Evolutionary conservation across 306 rosid species (phyloP).

Genomic region (Clitoria ternatea): DNA sequence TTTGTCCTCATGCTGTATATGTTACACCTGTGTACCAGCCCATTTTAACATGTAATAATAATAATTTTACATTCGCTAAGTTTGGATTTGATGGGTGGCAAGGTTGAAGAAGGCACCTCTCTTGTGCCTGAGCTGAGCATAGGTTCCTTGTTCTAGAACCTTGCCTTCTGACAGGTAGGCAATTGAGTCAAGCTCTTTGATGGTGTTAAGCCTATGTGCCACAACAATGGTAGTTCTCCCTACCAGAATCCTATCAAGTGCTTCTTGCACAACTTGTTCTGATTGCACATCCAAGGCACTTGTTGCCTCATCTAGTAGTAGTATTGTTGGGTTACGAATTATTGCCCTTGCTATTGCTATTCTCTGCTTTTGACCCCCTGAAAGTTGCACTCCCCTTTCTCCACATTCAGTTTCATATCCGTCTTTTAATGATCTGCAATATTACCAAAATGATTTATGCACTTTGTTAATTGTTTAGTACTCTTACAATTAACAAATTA

Average conservation of each 20-base stretch:
- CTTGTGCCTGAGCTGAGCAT: constrained; percentile 64
- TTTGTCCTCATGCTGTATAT: too few species aligned
- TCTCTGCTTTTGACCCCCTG: constrained; percentile 97
- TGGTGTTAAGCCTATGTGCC: constrained; percentile 90
- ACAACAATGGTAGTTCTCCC: constrained; percentile 88
- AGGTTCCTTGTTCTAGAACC: constrained; percentile 81
- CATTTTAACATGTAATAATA: background rate
- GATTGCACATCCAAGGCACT: constrained; percentile 90
- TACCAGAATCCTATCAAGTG: constrained; percentile 77
- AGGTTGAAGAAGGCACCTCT: constrained; percentile 86
- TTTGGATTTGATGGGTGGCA: constrained; percentile 51
- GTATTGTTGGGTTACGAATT: constrained; percentile 68
- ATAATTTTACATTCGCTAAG: constrained; percentile 20
- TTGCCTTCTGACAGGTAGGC: constrained; percentile 80
- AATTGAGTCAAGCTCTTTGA: constrained; percentile 72
- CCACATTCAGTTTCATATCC: constrained; percentile 92
- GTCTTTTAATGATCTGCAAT: constrained; percentile 73
- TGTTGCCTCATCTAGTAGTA: constrained; percentile 87
- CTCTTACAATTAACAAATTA: background rate
- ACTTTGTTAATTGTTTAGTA: background rate
- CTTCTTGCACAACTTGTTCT: constrained; percentile 87
- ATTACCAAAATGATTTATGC: background rate
- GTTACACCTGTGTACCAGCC: too few species aligned
- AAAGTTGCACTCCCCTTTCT: constrained; percentile 92
- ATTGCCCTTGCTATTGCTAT: constrained; percentile 94